Conservation (phyloP, 495 filamentous ascomycete species). For the Penicillium paradoxum region DNA sequence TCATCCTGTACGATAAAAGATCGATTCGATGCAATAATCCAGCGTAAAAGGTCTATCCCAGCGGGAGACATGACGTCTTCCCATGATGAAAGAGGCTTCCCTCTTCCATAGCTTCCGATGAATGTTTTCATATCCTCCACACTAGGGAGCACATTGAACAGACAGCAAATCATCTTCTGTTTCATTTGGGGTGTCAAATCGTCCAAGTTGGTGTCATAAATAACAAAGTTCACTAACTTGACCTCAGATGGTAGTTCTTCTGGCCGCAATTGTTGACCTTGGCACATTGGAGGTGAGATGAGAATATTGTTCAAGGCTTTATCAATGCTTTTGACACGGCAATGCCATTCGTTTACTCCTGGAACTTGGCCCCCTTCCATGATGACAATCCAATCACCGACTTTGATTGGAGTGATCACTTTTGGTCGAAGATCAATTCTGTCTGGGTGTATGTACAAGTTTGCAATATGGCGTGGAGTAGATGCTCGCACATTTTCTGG, state of each 20-base stretch:
- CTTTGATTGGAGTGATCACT: conserved; percentile 26
- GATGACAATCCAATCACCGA: conserved; percentile 55
- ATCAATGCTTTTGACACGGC: conserved; percentile 13
- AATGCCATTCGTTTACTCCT: conserved; percentile 14
- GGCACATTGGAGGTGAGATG: conserved; percentile 16
- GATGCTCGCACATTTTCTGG: neutral
- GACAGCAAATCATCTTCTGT: conserved; percentile 45
- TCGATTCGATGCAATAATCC: conserved; percentile 89
- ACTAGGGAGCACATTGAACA: conserved; percentile 65
- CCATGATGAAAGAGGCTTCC: conserved; percentile 54
- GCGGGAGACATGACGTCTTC: conserved; percentile 57
- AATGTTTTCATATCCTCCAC: conserved; percentile 60
- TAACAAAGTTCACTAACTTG: conserved; percentile 19
- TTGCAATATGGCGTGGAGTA: neutral
- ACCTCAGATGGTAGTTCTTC: neutral
- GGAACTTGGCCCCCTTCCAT: conserved; percentile 13
- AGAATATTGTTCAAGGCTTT: conserved; percentile 1
- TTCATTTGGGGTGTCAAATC: conserved; percentile 45
- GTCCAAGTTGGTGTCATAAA: conserved; percentile 58
- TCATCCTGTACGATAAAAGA: conserved; percentile 78
- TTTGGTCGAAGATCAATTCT: conserved; percentile 43
- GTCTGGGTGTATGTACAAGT: conserved; percentile 22
- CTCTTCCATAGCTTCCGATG: conserved; percentile 37
- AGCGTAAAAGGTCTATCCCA: conserved; percentile 66
- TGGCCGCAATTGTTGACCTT: neutral